These are phyloP conservation scores for Boeremia lycopersici DNA, from an alignment of 2,329 filamentous ascomycete genomes.

Conservation along the genomic window DNA sequence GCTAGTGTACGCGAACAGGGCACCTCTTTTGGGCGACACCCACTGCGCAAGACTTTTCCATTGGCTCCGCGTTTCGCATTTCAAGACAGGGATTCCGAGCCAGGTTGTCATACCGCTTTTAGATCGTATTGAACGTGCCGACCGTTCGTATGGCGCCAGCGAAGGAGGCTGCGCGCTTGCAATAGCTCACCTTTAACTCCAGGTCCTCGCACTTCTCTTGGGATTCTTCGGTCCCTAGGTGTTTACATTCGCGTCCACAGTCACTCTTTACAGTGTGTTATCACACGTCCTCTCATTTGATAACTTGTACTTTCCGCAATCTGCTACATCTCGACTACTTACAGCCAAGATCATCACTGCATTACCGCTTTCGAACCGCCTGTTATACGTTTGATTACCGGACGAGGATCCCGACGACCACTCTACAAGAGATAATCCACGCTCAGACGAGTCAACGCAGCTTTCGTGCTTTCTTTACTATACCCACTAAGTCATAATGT, in stretches of 20 bases:
- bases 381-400: neutral
- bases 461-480: neutral
- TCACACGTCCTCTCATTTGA: slow-evolving; percentile 44
- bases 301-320: slow-evolving; percentile 18
- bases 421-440: neutral
- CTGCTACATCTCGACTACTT: slow-evolving; percentile 17
- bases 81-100: slow-evolving; percentile 27
- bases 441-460: neutral
- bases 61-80: slow-evolving; percentile 30
- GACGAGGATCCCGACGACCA: neutral
- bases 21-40: slow-evolving; percentile 31
- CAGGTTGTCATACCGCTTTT: slow-evolving; percentile 42
- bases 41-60: slow-evolving; percentile 19
- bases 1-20: slow-evolving; percentile 29
- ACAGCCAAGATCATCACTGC: neutral
- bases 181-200: slow-evolving; percentile 31
- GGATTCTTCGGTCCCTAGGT: slow-evolving; percentile 26
- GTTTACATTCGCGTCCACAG: slow-evolving; percentile 26
- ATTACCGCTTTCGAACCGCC: neutral
- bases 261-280: slow-evolving; percentile 37
- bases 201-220: slow-evolving; percentile 25
- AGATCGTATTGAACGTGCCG: slow-evolving; percentile 38
- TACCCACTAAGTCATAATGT: slow-evolving; percentile 28
- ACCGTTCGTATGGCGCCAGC: slow-evolving; percentile 33
- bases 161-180: slow-evolving; percentile 26